Percentiles rank a stretch among this genome's conserved stretches.
These are phyloP conservation scores for Arabidopsis arenosa DNA, from an alignment of 345 rosid species.

Conservation along the genomic window DNA sequence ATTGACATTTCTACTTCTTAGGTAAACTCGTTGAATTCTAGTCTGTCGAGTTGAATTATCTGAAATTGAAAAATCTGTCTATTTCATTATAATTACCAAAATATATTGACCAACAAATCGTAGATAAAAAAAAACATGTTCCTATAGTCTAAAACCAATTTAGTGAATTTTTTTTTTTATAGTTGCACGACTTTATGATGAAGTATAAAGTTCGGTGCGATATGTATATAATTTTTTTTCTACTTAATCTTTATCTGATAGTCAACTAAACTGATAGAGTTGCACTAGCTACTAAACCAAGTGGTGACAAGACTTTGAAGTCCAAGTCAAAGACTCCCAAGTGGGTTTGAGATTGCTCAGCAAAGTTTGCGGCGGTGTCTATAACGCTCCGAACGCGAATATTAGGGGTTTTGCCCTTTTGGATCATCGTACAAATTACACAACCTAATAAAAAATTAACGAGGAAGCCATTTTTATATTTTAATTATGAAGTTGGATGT, in stretches of 20 bases:
- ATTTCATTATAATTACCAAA: neutral
- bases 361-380: slow-evolving; percentile 21
- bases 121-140: neutral
- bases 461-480: neutral
- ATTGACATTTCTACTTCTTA: slow-evolving; percentile 2
- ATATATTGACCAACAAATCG: neutral
- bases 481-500: neutral
- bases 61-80: slow-evolving; percentile 4
- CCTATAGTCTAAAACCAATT: neutral
- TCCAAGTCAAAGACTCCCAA: slow-evolving; percentile 24
- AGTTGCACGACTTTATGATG: neutral
- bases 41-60: slow-evolving; percentile 17
- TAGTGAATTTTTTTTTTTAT: neutral
- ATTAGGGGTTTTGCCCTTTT: neutral
- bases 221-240: neutral
- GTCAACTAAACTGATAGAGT: slow-evolving; percentile 22
- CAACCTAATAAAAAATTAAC: neutral
- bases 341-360: slow-evolving; percentile 22
- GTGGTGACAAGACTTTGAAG: slow-evolving; percentile 33
- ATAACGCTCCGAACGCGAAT: neutral
- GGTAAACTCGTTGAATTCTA: slow-evolving; percentile 32
- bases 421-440: slow-evolving; percentile 2
- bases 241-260: neutral
- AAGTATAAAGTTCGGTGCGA: neutral
- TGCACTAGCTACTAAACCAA: slow-evolving; percentile 12